phyloP scores from a whole-genome alignment of 805 yeast species.

The Lipomyces kockii region DNA sequence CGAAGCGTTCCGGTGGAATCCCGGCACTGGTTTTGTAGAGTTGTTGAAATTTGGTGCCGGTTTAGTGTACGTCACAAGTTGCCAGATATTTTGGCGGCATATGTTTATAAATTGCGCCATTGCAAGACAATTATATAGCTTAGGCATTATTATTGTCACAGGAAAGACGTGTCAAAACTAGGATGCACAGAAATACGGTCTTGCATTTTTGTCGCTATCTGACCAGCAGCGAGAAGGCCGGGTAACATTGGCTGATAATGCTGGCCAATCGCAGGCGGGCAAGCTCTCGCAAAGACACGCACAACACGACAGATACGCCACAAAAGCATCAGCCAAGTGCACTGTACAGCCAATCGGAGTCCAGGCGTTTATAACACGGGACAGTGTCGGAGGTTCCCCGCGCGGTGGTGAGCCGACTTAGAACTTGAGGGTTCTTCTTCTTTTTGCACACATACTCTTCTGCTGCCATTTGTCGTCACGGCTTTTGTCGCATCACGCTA shows the following conservation, averaged over 20 bases:
- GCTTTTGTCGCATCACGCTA: background rate
- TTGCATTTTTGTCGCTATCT: background rate
- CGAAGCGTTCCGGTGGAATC: background rate
- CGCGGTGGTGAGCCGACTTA: conserved; percentile 1
- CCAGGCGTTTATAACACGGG: conserved; percentile 13
- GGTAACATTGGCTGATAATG: background rate
- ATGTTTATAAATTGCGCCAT: background rate
- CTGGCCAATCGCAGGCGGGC: background rate
- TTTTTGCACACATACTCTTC: background rate
- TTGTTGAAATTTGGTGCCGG: background rate
- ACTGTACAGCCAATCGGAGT: conserved; percentile 18
- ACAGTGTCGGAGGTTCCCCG: conserved; percentile 12
- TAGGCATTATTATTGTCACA: background rate
- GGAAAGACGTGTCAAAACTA: background rate
- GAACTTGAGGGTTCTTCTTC: background rate
- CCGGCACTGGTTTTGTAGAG: background rate
- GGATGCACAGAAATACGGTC: background rate
- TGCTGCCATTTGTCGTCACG: background rate
- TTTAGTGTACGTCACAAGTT: background rate
- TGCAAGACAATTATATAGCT: too few relatives aligned
- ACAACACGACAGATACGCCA: conserved; percentile 6
- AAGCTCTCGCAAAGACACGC: background rate
- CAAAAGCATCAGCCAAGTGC: background rate
- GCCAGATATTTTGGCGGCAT: background rate
- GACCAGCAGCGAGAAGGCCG: background rate